These are phyloP conservation scores for Fusarium sp. DNA, from an alignment of 2,329 filamentous ascomycete genomes.

Conservation along the genomic window DNA sequence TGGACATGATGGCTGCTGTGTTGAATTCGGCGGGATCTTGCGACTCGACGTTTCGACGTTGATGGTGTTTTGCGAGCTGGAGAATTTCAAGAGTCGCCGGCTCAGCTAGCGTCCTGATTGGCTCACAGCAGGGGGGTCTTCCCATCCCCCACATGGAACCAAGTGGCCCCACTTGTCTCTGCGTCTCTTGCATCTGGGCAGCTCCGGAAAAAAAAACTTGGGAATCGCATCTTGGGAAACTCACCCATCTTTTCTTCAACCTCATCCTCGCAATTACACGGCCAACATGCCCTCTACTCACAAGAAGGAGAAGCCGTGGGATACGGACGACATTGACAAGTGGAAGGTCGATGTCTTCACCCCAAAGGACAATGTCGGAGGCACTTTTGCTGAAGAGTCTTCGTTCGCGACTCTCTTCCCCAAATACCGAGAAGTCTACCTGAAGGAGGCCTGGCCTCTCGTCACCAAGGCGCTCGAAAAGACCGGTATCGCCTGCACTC, in stretches of 20 bases:
- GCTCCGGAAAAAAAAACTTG: conserved; percentile 43
- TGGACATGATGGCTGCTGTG: conserved; percentile 61
- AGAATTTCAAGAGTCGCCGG: conserved; percentile 43
- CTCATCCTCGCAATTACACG: not conserved
- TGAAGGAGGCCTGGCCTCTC: conserved; percentile 92
- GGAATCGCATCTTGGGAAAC: conserved; percentile 18
- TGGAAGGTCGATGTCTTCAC: conserved; percentile 94
- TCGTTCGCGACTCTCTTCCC: conserved; percentile 90
- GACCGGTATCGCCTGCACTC: conserved; percentile 86
- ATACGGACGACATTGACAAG: conserved; percentile 96
- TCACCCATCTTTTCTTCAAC: conserved; percentile 3
- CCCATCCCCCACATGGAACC: conserved; percentile 27
- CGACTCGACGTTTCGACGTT: conserved; percentile 6
- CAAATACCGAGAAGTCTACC: conserved; percentile 94
- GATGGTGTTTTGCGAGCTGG: conserved; percentile 34
- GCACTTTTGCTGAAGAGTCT: conserved; percentile 92
- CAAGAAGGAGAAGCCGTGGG: conserved; percentile 92
- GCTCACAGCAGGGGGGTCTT: conserved; percentile 17
- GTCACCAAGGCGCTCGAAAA: conserved; percentile 90
- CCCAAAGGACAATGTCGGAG: conserved; percentile 84
- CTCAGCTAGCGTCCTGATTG: conserved; percentile 40
- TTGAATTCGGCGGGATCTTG: conserved; percentile 20
- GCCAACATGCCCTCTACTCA: conserved; percentile 84
- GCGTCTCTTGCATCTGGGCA: conserved; percentile 11
- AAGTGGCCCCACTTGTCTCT: conserved; percentile 30